Evolutionary conservation across 78 protist genomes (phyloP), one percentile per base, ranked within the genome.

Genomic region (Polysphondylium violaceum): DNA sequence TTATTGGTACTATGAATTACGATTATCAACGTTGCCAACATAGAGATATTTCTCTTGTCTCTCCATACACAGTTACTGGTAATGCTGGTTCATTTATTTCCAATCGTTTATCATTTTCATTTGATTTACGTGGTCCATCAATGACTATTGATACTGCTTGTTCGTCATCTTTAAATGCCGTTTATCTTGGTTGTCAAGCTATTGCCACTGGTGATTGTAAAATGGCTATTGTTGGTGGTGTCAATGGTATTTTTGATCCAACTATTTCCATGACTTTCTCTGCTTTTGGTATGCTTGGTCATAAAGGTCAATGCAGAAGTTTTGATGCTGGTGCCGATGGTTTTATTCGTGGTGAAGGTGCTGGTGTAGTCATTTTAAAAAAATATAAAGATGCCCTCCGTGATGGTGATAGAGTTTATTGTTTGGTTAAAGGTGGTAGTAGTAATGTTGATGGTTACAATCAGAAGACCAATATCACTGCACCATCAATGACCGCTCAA

Each of bases 61-160:
- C 76, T 27, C 79, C 86, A n/a, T 72, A 68, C 21, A 27, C 73
- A 14, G 56, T 79, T 8, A n/a, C 88, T n/a, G 95, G 96, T 19
- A 63, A n/a, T n/a, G 60, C 83, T 14, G 31, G 21, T 14, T 31
- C 92, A 23, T 86, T 96, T 21, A 43, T 79, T 4, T 33, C 96
- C 17, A 94, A 94, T 87, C 94, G 98, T 33, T 1, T 97, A 0
- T 74, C 97, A 7, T 97, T 86, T 56, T 21, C 41, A 3, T 72
- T 96, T 63, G 96, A 95, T 64, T 75, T 96, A 17, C 44, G 47
- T 36, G 98, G 98, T 7, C 98, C 98, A 33, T 76, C 95, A 2
- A 50, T 97, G 75, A 41, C 97, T 3, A 5, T 97, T 4, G 98
- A 97, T 67, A 95, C 98, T 8, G 98, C 98, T 3, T 97, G 98